These are phyloP conservation scores for Pichia pseudocactophila DNA, from an alignment of 805 yeast species.

Conservation along the genomic window DNA sequence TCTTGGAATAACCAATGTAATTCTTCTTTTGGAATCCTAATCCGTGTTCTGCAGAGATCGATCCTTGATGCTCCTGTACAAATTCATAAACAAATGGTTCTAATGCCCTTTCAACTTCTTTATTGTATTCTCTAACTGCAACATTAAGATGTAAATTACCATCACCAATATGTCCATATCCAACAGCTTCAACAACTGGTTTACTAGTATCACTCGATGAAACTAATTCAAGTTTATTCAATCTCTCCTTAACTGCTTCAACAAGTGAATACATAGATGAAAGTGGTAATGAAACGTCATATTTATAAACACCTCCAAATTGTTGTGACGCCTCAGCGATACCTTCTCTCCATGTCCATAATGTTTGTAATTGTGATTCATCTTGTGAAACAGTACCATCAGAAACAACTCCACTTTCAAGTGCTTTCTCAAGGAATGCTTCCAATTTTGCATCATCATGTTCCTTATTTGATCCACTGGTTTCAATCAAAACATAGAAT, in stretches of 20 bases:
- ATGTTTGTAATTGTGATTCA: conserved; percentile 69
- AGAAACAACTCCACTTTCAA: conserved; percentile 76
- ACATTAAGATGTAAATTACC: conserved; percentile 94
- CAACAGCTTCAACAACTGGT: conserved; percentile 85
- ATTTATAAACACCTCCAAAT: conserved; percentile 93
- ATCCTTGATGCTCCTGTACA: conserved; percentile 65
- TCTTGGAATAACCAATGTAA: conserved; percentile 79
- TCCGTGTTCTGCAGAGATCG: conserved; percentile 96
- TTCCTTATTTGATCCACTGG: conserved; percentile 88
- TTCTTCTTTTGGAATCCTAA: conserved; percentile 94
- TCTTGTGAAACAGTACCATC: conserved; percentile 97
- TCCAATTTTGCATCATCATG: conserved; percentile 92
- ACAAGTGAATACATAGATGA: conserved; percentile 74
- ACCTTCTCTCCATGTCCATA: conserved; percentile 96
- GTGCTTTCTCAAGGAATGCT: conserved; percentile 67
- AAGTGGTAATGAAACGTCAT: conserved; percentile 89
- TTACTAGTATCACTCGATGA: conserved; percentile 51
- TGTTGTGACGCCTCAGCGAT: conserved; percentile 82
- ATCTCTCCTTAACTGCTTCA: conserved; percentile 58
- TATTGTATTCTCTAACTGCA: conserved; percentile 74
- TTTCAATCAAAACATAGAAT: conserved; percentile 86
- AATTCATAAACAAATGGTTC: conserved; percentile 96
- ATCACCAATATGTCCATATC: conserved; percentile 98
- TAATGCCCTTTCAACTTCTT: conserved; percentile 66
- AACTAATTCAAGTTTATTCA: conserved; percentile 47